Evolutionary conservation across 768 basidiomycete species (phyloP).

Genomic region (Termitomyces bulborhizus): DNA sequence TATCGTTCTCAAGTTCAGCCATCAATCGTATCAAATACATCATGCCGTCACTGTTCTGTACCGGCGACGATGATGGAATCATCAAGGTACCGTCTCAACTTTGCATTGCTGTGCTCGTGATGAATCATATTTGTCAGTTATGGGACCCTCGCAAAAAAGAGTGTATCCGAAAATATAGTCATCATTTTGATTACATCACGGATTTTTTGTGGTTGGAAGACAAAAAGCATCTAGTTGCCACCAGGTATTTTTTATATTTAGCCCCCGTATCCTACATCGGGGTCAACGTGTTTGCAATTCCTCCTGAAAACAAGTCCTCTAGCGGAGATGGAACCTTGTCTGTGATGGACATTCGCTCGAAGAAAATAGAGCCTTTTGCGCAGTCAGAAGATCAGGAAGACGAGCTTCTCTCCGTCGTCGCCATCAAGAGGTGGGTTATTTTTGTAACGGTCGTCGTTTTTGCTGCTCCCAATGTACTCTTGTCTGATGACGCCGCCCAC

Average conservation of each 20-base stretch:
- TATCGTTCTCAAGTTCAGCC: constrained; percentile 51
- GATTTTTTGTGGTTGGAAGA: constrained; percentile 85
- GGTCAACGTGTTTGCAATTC: not conserved
- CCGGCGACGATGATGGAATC: constrained; percentile 92
- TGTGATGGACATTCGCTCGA: constrained; percentile 86
- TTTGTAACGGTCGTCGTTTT: constrained; percentile 1
- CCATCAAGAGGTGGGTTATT: constrained; percentile 62
- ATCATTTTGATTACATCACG: constrained; percentile 93
- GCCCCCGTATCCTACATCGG: not conserved
- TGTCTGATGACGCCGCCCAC: not conserved
- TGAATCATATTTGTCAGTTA: constrained; percentile 42
- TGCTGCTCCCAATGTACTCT: constrained; percentile 2
- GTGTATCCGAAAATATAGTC: constrained; percentile 61
- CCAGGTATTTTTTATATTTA: constrained; percentile 50
- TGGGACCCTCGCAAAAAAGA: constrained; percentile 82
- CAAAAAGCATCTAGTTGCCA: constrained; percentile 79
- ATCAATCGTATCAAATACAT: constrained; percentile 81
- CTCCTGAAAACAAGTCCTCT: constrained; percentile 1
- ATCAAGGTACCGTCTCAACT: constrained; percentile 59
- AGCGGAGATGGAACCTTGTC: constrained; percentile 94
- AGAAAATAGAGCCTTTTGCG: constrained; percentile 67
- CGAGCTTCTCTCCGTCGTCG: constrained; percentile 78
- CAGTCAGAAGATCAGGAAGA: constrained; percentile 97
- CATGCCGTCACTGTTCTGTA: constrained; percentile 66
- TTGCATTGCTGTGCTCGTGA: not conserved